These are phyloP conservation scores for Brassica hybrid DNA, from an alignment of 441 rosid genomes.

Conservation along the genomic window DNA sequence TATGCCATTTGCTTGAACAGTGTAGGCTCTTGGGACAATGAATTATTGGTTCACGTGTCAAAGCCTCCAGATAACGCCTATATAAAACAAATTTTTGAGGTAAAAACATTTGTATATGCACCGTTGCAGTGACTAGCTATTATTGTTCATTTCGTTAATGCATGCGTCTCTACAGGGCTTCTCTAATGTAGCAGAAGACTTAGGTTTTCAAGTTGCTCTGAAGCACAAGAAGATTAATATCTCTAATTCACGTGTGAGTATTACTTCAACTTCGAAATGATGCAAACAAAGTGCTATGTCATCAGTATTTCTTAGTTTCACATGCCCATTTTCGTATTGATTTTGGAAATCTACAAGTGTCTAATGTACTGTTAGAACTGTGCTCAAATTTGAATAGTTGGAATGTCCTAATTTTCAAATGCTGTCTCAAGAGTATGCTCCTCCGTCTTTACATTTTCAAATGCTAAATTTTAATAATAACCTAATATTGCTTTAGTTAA, in stretches of 20 bases:
- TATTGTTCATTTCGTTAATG: constrained; percentile 36
- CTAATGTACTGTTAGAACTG: too few relatives aligned
- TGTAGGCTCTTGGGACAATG: constrained; percentile 79
- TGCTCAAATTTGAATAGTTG: neutral
- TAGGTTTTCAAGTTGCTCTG: constrained; percentile 75
- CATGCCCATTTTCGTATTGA: neutral
- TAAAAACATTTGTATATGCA: constrained; percentile 41
- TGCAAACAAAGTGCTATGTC: neutral
- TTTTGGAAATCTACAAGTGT: neutral
- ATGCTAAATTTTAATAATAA: too few relatives aligned
- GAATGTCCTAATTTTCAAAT: neutral
- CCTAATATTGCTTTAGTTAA: too few relatives aligned
- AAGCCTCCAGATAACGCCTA: constrained; percentile 96
- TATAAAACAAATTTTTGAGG: constrained; percentile 91
- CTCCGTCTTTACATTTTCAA: constrained; percentile 2
- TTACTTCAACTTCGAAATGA: constrained; percentile 14
- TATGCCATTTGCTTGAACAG: constrained; percentile 98
- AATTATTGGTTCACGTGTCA: constrained; percentile 83
- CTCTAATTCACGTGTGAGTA: constrained; percentile 94
- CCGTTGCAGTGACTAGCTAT: constrained; percentile 21
- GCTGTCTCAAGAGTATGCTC: neutral
- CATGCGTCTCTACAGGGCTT: constrained; percentile 66
- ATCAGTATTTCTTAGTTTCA: constrained; percentile 11
- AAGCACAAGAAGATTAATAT: constrained; percentile 98
- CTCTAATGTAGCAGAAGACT: constrained; percentile 81